Conservation (phyloP, 192 early-diverging fungal genomes). For the Spinellus fusiger region DNA sequence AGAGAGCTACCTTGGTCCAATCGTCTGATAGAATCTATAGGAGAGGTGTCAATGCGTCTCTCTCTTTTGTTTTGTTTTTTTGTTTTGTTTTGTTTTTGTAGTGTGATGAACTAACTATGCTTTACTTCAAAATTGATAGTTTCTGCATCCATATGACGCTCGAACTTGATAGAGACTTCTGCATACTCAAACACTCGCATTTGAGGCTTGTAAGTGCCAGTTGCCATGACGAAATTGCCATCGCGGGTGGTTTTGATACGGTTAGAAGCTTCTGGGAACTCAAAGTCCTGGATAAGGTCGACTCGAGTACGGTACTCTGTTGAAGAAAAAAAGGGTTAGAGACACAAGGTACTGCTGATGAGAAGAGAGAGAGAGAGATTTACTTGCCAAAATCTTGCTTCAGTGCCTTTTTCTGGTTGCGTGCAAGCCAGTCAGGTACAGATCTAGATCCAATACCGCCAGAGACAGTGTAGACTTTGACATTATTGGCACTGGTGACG, state of each 20-base stretch:
- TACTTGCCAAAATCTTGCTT: conserved; percentile 76
- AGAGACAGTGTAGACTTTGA: conserved; percentile 84
- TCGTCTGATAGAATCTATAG: conserved; percentile 84
- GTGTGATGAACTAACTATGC: background rate
- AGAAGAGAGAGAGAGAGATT: background rate
- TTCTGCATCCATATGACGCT: conserved; percentile 90
- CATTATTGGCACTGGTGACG: conserved; percentile 86
- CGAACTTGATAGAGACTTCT: conserved; percentile 97
- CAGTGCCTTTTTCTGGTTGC: conserved; percentile 76
- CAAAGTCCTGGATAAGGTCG: conserved; percentile 97
- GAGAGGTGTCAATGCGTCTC: background rate
- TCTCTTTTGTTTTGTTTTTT: background rate
- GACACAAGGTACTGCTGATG: background rate
- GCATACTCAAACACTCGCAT: conserved; percentile 90
- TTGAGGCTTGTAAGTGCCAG: conserved; percentile 98
- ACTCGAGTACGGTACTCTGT: conserved; percentile 85
- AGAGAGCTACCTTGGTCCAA: conserved; percentile 92
- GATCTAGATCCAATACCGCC: conserved; percentile 70
- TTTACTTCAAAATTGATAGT: conserved; percentile 73
- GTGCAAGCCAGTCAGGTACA: conserved; percentile 94
- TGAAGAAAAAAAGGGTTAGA: background rate
- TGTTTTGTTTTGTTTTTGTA: too few relatives aligned
- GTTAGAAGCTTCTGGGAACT: conserved; percentile 91
- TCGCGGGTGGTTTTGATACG: conserved; percentile 81
- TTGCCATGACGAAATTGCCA: conserved; percentile 84